These are phyloP conservation scores for Diospyros lotus DNA, from an alignment of 148 eudicot species.

Conservation along the genomic window DNA sequence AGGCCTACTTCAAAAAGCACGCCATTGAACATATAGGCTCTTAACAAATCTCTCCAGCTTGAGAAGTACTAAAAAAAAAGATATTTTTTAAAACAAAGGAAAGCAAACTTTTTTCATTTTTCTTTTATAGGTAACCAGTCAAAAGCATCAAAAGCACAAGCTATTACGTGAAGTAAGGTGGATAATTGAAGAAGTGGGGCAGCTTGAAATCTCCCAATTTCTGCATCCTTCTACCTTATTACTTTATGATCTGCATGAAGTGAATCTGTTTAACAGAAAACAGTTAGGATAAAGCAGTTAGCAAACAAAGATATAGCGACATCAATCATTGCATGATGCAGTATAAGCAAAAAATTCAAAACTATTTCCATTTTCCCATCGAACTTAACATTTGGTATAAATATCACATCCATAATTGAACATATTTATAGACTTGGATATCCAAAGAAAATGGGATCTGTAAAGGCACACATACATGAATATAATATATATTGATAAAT, in stretches of 20 bases:
- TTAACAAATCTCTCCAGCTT: background rate
- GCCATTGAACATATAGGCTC: background rate
- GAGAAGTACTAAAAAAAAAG: background rate
- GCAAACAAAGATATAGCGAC: background rate
- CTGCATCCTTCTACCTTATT: conserved; percentile 47
- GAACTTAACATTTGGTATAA: background rate
- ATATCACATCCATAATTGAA: background rate
- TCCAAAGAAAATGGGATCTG: too few species aligned
- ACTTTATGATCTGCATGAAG: conserved; percentile 7
- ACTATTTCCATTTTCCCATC: background rate
- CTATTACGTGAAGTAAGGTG: conserved; percentile 92
- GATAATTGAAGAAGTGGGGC: conserved; percentile 92
- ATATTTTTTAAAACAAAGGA: too few species aligned
- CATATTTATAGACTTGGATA: background rate
- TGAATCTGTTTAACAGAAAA: background rate
- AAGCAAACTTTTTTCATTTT: too few species aligned
- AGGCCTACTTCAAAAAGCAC: background rate
- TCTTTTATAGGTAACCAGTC: too few species aligned
- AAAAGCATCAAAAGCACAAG: background rate
- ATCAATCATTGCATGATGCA: too few species aligned
- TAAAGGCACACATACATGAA: too few species aligned
- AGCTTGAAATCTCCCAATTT: conserved; percentile 85
- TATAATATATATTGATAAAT: too few species aligned
- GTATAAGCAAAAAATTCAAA: too few species aligned
- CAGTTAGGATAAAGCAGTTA: background rate